Base-by-base conservation (phyloP, 257 asterid species). In the Lantana camara region DNA sequence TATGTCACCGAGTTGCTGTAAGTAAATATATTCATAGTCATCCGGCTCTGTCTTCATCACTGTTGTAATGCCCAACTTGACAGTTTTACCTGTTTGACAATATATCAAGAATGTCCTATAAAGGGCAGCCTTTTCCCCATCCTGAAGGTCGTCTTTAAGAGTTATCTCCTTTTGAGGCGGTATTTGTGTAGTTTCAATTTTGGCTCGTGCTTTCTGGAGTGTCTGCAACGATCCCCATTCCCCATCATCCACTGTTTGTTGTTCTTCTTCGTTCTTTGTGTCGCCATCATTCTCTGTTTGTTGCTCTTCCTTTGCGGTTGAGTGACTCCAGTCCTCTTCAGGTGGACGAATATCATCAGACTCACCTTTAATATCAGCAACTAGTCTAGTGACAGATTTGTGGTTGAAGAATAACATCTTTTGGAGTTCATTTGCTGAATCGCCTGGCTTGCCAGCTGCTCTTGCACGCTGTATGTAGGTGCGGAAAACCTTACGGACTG, bases 361-460 rank as follows among this genome's bases (percentile, higher is more conserved):
- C 61, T 94, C 96, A 13, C 96, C 98, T 79, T 88, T 94, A 72
- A 94, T 88, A 75, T 94, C 99, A 1, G 95, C 83, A 57, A 94
- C 80, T 53, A 94, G 77, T 76, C 77, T 81, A 32, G 96, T 82
- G 51, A 88, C 96, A 56, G 86, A 96, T 75, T 88, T 77, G 62
- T 79, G 83, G 72, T 94, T 94, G 82, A 88, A 94, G 55, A 83
- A 85, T 66, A 94, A 77, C 96, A 94, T 69, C 78, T 80, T 88
- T 74, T 88, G 88, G 24, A 94, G 87, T 75, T 84, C 98, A 69
- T 66, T 88, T 3, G 98, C 96, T 14, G 95, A 73, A 50, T 83
- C 96, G 1, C 81, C 85, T 13, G 88, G 89, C 73, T 84, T 82
- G 41, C 93, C 90, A 57, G 88, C 88, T 49, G 87, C 89, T 68